phyloP scores from a whole-genome alignment of 768 basidiomycete genomes.

The Hortiboletus campestris region DNA sequence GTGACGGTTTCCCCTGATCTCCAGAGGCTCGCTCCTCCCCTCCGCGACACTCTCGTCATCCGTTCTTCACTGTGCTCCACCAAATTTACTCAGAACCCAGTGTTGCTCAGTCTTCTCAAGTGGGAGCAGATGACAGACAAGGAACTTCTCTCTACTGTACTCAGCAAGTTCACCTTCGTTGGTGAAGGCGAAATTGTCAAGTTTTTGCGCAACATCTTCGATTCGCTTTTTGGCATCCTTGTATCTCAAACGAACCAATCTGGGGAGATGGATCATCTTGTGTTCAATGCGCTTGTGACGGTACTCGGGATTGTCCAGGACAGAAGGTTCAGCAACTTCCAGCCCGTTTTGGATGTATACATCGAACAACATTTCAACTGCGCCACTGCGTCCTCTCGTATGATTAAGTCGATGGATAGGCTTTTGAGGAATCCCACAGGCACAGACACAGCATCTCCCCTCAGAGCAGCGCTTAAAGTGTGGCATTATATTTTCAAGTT shows the following conservation, averaged over 20 bases:
- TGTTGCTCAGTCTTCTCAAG: conserved; percentile 72
- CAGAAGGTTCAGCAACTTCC: conserved; percentile 92
- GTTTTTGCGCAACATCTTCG: conserved; percentile 87
- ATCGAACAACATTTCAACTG: conserved; percentile 87
- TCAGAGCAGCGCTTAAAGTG: conserved; percentile 90
- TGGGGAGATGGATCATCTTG: conserved; percentile 78
- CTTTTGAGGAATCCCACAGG: conserved; percentile 73
- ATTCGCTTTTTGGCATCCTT: conserved; percentile 88
- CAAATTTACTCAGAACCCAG: conserved; percentile 85
- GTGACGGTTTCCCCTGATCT: conserved; percentile 57
- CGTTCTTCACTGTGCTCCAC: conserved; percentile 93
- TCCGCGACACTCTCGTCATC: conserved; percentile 76
- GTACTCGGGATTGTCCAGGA: conserved; percentile 93
- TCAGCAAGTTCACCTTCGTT: conserved; percentile 87
- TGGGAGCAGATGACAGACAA: conserved; percentile 74
- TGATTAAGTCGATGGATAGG: conserved; percentile 85
- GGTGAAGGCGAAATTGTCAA: conserved; percentile 95
- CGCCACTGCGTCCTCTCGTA: conserved; percentile 75
- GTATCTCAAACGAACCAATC: conserved; percentile 69
- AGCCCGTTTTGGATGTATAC: conserved; percentile 89
- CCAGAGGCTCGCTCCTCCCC: conserved; percentile 60
- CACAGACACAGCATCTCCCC: conserved; percentile 67
- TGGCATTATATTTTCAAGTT: conserved; percentile 98
- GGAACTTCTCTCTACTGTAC: conserved; percentile 64
- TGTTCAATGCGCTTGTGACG: conserved; percentile 88